A percentile compares a stretch with the other conserved stretches of the same genome.
Evolutionary conservation across 768 basidiomycete genomes (phyloP).

Genomic region (Harrya chromipes): DNA sequence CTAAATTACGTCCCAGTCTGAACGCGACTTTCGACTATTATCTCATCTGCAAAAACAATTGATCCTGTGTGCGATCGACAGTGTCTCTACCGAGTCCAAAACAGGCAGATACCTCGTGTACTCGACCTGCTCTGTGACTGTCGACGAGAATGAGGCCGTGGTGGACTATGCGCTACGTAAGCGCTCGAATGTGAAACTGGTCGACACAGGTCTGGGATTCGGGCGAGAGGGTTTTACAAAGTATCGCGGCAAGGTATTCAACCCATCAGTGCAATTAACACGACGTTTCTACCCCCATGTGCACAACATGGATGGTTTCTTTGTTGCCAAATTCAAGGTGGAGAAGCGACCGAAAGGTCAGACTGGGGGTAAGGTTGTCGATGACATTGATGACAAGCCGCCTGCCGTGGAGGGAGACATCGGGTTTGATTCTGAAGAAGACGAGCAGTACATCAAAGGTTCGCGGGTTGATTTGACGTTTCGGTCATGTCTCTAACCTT

Average conservation of each 20-base stretch:
- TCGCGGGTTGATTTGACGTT: constrained; percentile 26
- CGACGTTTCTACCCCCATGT: constrained; percentile 94
- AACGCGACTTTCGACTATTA: constrained; percentile 93
- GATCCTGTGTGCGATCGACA: constrained; percentile 97
- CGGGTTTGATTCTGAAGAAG: constrained; percentile 74
- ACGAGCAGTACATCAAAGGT: constrained; percentile 79
- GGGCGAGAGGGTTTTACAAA: constrained; percentile 88
- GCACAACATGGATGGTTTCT: constrained; percentile 99
- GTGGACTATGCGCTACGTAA: constrained; percentile 97
- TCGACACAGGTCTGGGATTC: constrained; percentile 90
- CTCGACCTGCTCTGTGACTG: constrained; percentile 97
- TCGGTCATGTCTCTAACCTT: constrained; percentile 8
- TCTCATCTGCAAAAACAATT: constrained; percentile 98
- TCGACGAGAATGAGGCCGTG: constrained; percentile 98
- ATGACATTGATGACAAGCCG: constrained; percentile 25
- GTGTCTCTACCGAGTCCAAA: constrained; percentile 82
- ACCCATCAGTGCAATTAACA: constrained; percentile 74
- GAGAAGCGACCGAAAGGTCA: constrained; percentile 63
- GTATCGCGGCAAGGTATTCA: constrained; percentile 89
- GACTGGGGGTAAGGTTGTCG: constrained; percentile 25
- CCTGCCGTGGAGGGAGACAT: constrained; percentile 32
- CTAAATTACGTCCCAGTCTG: constrained; percentile 53
- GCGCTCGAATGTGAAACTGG: constrained; percentile 87
- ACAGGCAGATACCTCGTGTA: constrained; percentile 95
- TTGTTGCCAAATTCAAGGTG: constrained; percentile 97